Evolutionary conservation across 768 basidiomycete genomes (phyloP).

Genomic region (Harrya chromipes): DNA sequence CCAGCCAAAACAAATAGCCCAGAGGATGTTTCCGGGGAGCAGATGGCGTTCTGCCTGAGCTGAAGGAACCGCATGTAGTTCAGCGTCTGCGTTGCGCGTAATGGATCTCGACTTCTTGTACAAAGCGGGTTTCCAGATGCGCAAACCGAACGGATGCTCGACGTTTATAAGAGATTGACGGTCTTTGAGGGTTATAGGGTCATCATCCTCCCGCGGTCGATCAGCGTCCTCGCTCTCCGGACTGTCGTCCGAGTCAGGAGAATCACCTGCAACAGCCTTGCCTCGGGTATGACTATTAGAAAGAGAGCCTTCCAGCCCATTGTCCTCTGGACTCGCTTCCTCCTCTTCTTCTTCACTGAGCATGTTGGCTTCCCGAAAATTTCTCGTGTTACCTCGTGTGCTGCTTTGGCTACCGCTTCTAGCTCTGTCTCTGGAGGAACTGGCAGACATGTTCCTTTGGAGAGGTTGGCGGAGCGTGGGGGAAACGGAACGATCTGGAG

Average conservation of each 20-base stretch:
- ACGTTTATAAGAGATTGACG: constrained; percentile 98
- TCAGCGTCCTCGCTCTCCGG: constrained; percentile 33
- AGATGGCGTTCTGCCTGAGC: constrained; percentile 92
- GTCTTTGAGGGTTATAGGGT: constrained; percentile 90
- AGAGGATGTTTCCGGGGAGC: constrained; percentile 91
- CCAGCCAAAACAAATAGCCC: constrained; percentile 89
- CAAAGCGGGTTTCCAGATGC: constrained; percentile 98
- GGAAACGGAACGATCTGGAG: constrained; percentile 38
- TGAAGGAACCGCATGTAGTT: constrained; percentile 88
- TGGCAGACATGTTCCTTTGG: constrained; percentile 49
- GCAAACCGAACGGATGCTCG: constrained; percentile 97
- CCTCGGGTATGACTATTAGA: constrained; percentile 27
- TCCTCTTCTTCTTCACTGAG: constrained; percentile 57
- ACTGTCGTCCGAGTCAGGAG: constrained; percentile 39
- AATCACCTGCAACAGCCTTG: constrained; percentile 45
- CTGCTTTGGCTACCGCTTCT: constrained; percentile 67
- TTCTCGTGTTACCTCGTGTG: constrained; percentile 46
- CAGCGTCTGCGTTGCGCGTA: constrained; percentile 93
- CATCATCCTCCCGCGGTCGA: constrained; percentile 49
- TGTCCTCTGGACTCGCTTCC: constrained; percentile 35
- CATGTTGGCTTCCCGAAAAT: constrained; percentile 40
- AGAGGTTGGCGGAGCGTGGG: constrained; percentile 46
- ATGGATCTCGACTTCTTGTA: constrained; percentile 98
- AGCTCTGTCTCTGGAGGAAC: constrained; percentile 45
- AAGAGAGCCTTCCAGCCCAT: constrained; percentile 29